Percentiles rank a stretch among this genome's conserved stretches.
Conservation (phyloP, 1,284 basidiomycete genomes). For the Leccinum fuscescens region DNA sequence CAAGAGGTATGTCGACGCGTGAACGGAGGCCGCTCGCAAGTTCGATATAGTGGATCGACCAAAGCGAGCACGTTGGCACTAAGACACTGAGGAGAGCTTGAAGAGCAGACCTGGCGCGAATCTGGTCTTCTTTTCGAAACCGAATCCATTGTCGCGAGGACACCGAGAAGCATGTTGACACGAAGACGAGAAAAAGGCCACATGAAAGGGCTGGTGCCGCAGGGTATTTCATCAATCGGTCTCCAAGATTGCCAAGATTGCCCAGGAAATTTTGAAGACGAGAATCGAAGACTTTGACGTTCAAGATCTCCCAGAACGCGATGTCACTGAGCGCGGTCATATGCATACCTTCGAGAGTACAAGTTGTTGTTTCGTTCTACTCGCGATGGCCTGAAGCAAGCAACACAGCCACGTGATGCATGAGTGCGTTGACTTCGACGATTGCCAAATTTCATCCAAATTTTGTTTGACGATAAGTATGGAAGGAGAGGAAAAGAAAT, state of each 20-base stretch:
- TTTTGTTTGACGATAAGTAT: neutral
- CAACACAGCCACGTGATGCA: neutral
- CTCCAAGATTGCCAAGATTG: neutral
- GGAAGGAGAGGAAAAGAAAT: neutral
- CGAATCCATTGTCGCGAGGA: conserved; percentile 1
- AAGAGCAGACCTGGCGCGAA: conserved; percentile 29
- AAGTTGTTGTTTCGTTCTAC: too few relatives aligned
- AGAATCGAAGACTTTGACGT: neutral
- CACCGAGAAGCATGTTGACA: conserved; percentile 4
- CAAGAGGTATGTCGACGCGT: conserved; percentile 25
- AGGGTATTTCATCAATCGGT: neutral
- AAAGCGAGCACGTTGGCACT: conserved; percentile 36
- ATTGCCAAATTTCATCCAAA: neutral
- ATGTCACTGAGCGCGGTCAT: conserved; percentile 10
- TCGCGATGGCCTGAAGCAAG: neutral
- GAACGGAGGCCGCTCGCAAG: conserved; percentile 22
- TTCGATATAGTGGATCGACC: conserved; percentile 35
- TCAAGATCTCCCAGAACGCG: conserved; percentile 5
- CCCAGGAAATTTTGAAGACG: neutral
- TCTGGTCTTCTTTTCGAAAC: conserved; percentile 10
- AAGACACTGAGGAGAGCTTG: conserved; percentile 34
- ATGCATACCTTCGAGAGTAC: neutral
- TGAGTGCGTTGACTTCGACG: neutral
- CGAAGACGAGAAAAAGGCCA: conserved; percentile 9
- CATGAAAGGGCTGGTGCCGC: conserved; percentile 2